Evolutionary conservation across 1,284 basidiomycete genomes (phyloP).

Genomic region (Lentinula novae-zelandiae): DNA sequence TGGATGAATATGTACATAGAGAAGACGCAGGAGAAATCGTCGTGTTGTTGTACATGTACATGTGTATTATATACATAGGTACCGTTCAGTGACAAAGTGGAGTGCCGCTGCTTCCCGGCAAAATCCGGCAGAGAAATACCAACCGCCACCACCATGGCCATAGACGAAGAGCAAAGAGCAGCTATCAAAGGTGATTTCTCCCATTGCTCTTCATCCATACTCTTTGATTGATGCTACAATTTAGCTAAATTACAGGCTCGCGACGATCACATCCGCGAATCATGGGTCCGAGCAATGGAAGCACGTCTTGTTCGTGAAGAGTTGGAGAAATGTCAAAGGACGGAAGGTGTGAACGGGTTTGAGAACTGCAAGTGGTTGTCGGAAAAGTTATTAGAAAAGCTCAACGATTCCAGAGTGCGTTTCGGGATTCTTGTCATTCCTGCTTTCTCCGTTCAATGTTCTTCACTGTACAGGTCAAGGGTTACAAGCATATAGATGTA

Average conservation of each 20-base stretch:
- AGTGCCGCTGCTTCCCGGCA: not conserved
- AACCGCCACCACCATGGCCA: constrained; percentile 26
- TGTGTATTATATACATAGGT: no score
- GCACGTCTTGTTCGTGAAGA: constrained; percentile 87
- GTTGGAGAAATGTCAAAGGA: constrained; percentile 87
- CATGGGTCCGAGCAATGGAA: constrained; percentile 96
- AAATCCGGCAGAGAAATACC: not conserved
- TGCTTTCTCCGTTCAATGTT: not conserved
- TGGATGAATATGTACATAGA: no score
- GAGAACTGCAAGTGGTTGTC: constrained; percentile 88
- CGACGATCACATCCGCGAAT: constrained; percentile 83
- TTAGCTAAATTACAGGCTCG: constrained; percentile 63
- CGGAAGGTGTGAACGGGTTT: constrained; percentile 90
- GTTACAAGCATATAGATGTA: constrained; percentile 38
- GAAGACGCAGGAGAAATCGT: no score
- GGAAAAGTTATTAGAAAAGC: constrained; percentile 81
- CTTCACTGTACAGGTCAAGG: constrained; percentile 30
- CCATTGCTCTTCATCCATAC: not conserved
- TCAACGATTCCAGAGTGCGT: constrained; percentile 84
- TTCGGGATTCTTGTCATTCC: not conserved
- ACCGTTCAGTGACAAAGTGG: not conserved
- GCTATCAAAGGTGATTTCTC: constrained; percentile 44
- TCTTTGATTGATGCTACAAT: not conserved
- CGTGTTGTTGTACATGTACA: no score
- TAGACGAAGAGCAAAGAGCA: constrained; percentile 39